A percentile compares a stretch with the other conserved stretches of the same genome.
phyloP scores from a whole-genome alignment of 495 filamentous ascomycete genomes.

The Baudoinia panamericana region DNA sequence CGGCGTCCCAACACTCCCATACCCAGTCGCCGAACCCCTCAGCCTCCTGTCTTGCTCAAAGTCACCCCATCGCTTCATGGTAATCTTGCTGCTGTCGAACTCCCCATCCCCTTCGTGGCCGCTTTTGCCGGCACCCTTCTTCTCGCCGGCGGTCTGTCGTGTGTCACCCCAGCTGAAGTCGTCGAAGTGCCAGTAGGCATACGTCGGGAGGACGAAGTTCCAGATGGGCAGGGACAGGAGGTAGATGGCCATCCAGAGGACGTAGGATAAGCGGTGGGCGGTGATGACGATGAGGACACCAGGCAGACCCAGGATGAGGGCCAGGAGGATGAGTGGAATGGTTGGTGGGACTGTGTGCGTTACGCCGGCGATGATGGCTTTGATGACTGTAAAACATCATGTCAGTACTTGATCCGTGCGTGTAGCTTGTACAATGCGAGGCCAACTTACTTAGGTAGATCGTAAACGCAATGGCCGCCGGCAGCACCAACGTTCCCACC shows the following conservation, averaged over 20 bases:
- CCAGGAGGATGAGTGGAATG: conserved; percentile 84
- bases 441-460: conserved; percentile 72
- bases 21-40: conserved; percentile 2
- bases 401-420: conserved; percentile 2
- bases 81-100: conserved; percentile 20
- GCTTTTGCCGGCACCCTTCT: conserved; percentile 69
- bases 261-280: conserved; percentile 86
- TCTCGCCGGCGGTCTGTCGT: conserved; percentile 84
- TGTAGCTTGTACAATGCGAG: background rate
- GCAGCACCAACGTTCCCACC: conserved; percentile 84
- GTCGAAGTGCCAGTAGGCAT: conserved; percentile 99
- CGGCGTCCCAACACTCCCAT: conserved; percentile 1
- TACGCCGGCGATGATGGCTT: conserved; percentile 69
- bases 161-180: conserved; percentile 99
- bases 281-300: conserved; percentile 89
- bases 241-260: conserved; percentile 95
- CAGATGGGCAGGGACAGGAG: conserved; percentile 86
- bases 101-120: conserved; percentile 45
- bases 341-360: conserved; percentile 44
- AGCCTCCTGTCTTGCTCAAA: conserved; percentile 56
- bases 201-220: conserved; percentile 91
- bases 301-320: conserved; percentile 83
- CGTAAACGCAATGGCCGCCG: conserved; percentile 92
- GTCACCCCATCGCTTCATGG: conserved; percentile 61
- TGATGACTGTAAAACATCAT: conserved; percentile 46